phyloP scores from a whole-genome alignment of 2,329 filamentous ascomycete species.

The Diplocarpon mali region DNA sequence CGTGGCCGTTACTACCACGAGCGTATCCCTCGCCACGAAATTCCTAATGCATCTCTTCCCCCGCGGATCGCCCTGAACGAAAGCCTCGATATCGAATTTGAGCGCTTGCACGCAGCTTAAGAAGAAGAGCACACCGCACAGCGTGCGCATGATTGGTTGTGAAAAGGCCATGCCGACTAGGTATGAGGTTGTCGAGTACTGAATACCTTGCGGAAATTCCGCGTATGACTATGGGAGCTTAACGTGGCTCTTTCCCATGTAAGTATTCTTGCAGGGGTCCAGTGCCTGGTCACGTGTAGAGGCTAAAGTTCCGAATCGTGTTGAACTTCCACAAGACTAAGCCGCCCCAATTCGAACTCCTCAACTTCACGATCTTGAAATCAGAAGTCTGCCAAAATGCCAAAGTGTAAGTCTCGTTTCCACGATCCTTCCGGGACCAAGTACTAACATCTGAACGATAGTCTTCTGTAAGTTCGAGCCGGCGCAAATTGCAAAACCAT shows the following conservation, averaged over 20 bases:
- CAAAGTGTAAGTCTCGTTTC: slow-evolving; percentile 60
- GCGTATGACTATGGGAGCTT: too few relatives aligned
- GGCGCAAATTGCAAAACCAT: slow-evolving; percentile 6
- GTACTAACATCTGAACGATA: slow-evolving; percentile 34
- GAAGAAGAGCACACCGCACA: slow-evolving; percentile 48
- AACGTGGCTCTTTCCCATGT: neutral
- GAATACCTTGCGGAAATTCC: neutral
- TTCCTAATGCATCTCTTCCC: slow-evolving; percentile 90
- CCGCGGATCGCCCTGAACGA: slow-evolving; percentile 49
- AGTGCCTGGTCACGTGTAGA: neutral
- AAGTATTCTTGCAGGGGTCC: neutral
- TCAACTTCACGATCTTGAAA: neutral
- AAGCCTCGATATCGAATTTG: slow-evolving; percentile 84
- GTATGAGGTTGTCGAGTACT: slow-evolving; percentile 9
- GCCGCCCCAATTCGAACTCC: neutral
- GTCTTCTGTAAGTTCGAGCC: slow-evolving; percentile 54
- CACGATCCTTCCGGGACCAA: slow-evolving; percentile 4
- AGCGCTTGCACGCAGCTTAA: slow-evolving; percentile 52
- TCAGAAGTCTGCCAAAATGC: slow-evolving; percentile 47
- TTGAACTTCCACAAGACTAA: neutral
- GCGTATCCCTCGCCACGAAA: slow-evolving; percentile 82
- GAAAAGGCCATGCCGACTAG: slow-evolving; percentile 35
- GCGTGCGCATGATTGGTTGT: slow-evolving; percentile 43
- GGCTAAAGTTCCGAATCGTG: neutral
- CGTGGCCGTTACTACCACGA: slow-evolving; percentile 90